A percentile compares a stretch with the other conserved stretches of the same genome.
phyloP scores from a whole-genome alignment of 495 filamentous ascomycete genomes.

The Penicillium coffeae region DNA sequence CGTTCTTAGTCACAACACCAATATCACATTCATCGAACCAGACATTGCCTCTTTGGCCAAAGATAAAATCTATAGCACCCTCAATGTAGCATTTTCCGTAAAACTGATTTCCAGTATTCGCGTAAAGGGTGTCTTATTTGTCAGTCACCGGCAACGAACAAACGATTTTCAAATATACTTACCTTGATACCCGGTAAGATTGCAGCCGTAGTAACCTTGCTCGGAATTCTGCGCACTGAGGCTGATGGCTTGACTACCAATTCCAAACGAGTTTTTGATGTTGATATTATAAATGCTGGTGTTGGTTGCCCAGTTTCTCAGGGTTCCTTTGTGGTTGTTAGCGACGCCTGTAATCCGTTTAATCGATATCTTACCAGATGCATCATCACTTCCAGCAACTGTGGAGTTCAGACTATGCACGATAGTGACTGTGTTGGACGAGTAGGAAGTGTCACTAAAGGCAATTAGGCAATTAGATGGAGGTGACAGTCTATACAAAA shows the following conservation, averaged over 20 bases:
- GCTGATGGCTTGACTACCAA: slow-evolving; percentile 57
- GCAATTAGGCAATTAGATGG: background rate
- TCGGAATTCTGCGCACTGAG: slow-evolving; percentile 48
- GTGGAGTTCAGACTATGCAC: slow-evolving; percentile 42
- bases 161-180: background rate
- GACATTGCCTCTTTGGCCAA: slow-evolving; percentile 54
- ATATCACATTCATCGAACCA: slow-evolving; percentile 63
- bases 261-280: slow-evolving; percentile 51
- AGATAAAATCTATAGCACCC: slow-evolving; percentile 65
- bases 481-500: too few species aligned
- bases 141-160: background rate
- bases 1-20: slow-evolving; percentile 36
- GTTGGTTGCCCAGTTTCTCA: slow-evolving; percentile 48
- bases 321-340: slow-evolving; percentile 25
- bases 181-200: slow-evolving; percentile 54
- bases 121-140: slow-evolving; percentile 51
- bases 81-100: slow-evolving; percentile 53
- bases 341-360: too few species aligned
- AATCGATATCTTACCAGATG: too few species aligned
- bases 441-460: slow-evolving; percentile 43
- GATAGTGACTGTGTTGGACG: slow-evolving; percentile 57
- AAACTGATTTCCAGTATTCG: slow-evolving; percentile 55
- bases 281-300: slow-evolving; percentile 63
- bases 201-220: slow-evolving; percentile 57
- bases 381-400: slow-evolving; percentile 34